These are phyloP conservation scores for Halenospora varia DNA, from an alignment of 495 filamentous ascomycete genomes.

Conservation along the genomic window DNA sequence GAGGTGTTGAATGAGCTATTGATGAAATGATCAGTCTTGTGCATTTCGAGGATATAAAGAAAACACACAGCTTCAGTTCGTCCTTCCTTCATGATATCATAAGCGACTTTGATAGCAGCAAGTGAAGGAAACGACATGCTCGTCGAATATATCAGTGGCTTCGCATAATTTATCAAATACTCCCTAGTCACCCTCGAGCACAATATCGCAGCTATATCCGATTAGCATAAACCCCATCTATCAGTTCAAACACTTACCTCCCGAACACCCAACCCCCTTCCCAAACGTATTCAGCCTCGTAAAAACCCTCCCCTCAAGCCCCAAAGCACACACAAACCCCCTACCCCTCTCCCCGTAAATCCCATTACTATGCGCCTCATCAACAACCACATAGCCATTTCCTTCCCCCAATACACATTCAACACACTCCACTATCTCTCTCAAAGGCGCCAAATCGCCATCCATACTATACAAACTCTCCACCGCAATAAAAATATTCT, in stretches of 20 bases:
- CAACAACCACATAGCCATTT: constrained; percentile 69
- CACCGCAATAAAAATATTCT: constrained; percentile 61
- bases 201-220: constrained; percentile 37
- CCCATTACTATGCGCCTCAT: constrained; percentile 76
- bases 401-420: constrained; percentile 49
- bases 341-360: constrained; percentile 58
- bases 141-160: constrained; percentile 58
- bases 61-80: constrained; percentile 32
- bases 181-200: constrained; percentile 43
- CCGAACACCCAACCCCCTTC: constrained; percentile 68
- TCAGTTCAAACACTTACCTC: constrained; percentile 47
- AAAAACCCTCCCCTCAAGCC: constrained; percentile 62
- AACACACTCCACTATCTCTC: constrained; percentile 51
- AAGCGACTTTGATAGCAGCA: constrained; percentile 43
- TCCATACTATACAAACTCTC: constrained; percentile 87
- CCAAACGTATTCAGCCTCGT: constrained; percentile 73
- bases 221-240: constrained; percentile 1
- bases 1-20: constrained; percentile 26
- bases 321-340: constrained; percentile 63
- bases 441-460: constrained; percentile 65
- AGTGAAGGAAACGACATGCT: constrained; percentile 51
- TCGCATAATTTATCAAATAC: constrained; percentile 63
- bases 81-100: constrained; percentile 43
- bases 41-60: constrained; percentile 11
- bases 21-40: constrained; percentile 22